Evolutionary conservation across 2,329 filamentous ascomycete species (phyloP).

Genomic region (Pestalotiopsis sp.): DNA sequence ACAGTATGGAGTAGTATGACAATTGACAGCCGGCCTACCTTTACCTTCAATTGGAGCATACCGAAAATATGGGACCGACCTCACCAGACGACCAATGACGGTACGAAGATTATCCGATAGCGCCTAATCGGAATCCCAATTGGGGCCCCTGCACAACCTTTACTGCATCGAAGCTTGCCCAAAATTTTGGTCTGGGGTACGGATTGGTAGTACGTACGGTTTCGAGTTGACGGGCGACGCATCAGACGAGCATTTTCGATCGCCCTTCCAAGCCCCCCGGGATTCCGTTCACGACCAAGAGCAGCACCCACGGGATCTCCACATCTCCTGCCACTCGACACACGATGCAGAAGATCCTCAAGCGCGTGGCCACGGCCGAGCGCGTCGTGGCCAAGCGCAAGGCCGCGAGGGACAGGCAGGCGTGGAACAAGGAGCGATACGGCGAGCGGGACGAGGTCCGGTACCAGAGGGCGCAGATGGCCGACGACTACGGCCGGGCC

Average conservation of each 20-base stretch:
- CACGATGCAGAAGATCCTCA: conserved; percentile 36
- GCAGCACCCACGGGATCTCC: not conserved
- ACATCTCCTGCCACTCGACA: not conserved
- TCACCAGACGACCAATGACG: not conserved
- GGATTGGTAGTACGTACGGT: no score
- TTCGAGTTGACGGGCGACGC: not conserved
- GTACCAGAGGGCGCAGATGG: conserved; percentile 32
- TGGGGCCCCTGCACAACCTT: not conserved
- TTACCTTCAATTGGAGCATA: not conserved
- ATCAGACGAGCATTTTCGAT: not conserved
- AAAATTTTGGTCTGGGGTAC: conserved; percentile 8
- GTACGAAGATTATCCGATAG: conserved; percentile 13
- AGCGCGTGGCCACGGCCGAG: conserved; percentile 39
- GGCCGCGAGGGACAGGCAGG: conserved; percentile 29
- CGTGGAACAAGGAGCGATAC: conserved; percentile 27
- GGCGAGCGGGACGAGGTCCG: conserved; percentile 19
- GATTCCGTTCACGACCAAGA: not conserved
- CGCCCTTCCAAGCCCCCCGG: not conserved
- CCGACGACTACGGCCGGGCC: conserved; percentile 44
- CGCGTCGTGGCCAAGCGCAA: conserved; percentile 35
- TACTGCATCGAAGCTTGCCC: not conserved
- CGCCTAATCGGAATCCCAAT: not conserved
- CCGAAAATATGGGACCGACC: not conserved
- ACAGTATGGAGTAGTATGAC: no score
- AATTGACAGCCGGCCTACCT: no score